Percentiles rank a stretch among this genome's conserved stretches.
phyloP scores from a whole-genome alignment of 305 asterid genomes.

The Coffea humblotiana region DNA sequence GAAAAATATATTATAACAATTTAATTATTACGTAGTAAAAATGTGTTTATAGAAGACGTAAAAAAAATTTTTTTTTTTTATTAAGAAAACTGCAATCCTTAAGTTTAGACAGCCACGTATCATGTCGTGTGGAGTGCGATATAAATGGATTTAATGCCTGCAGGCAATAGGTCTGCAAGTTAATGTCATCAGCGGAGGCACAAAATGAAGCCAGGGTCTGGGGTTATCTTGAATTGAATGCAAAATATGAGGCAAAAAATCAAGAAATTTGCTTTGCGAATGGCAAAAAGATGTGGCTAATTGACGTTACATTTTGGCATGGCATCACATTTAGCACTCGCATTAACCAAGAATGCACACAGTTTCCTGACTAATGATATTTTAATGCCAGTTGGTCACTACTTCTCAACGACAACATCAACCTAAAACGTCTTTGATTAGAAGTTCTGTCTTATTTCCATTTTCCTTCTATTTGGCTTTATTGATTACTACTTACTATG shows the following conservation, averaged over 20 bases:
- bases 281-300: not conserved
- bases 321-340: not conserved
- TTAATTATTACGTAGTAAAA: too few relatives aligned
- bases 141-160: not conserved
- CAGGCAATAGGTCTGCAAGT: not conserved
- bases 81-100: too few relatives aligned
- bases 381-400: not conserved
- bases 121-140: not conserved
- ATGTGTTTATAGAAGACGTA: too few relatives aligned
- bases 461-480: constrained; percentile 1
- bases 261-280: not conserved
- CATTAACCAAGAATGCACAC: not conserved
- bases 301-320: not conserved
- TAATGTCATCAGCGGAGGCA: not conserved
- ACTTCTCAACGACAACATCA: not conserved
- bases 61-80: too few relatives aligned
- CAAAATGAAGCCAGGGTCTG: not conserved
- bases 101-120: not conserved
- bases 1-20: too few relatives aligned
- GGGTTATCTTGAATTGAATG: not conserved
- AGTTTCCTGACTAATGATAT: not conserved
- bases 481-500: not conserved
- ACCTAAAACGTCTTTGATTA: not conserved
- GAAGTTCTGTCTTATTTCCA: not conserved
- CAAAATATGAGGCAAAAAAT: not conserved